Percentiles rank a stretch among this genome's conserved stretches.
These are phyloP conservation scores for Coprinellus micaceus DNA, from an alignment of 768 basidiomycete genomes.

Conservation along the genomic window DNA sequence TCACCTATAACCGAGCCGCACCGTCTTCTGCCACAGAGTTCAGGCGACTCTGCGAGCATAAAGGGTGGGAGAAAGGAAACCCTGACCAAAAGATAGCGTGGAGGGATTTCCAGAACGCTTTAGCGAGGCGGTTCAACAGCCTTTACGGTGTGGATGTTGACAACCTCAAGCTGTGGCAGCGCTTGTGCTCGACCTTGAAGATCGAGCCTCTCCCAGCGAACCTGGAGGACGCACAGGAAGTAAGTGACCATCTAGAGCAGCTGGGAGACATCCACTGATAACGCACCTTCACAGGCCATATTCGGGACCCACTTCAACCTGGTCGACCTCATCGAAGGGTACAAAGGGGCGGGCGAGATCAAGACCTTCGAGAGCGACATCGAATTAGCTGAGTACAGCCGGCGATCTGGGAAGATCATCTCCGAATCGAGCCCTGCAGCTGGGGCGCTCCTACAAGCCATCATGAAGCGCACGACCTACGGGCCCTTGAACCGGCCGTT, in stretches of 20 bases:
- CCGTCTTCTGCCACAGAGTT: no score
- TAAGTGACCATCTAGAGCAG: not conserved
- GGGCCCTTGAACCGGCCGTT: no score
- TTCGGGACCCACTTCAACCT: constrained; percentile 9
- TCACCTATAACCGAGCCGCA: no score
- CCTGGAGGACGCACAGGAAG: not conserved
- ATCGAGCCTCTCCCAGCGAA: constrained; percentile 1
- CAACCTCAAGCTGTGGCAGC: constrained; percentile 7
- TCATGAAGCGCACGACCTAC: no score
- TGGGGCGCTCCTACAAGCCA: constrained; percentile 5
- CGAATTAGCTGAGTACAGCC: constrained; percentile 11
- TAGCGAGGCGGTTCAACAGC: constrained; percentile 10
- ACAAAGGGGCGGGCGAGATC: not conserved
- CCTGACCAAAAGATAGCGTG: constrained; percentile 12
- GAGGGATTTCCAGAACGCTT: constrained; percentile 19
- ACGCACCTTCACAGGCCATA: not conserved
- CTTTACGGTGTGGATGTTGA: constrained; percentile 10
- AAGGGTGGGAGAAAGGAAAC: constrained; percentile 14
- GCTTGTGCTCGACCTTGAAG: not conserved
- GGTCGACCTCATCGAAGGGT: constrained; percentile 10
- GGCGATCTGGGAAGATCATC: not conserved
- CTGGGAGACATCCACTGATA: not conserved
- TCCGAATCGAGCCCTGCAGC: constrained; percentile 1
- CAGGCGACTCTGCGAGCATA: constrained; percentile 17
- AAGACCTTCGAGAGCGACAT: not conserved